Evolutionary conservation across 139 green algal species (phyloP), one percentile per base, ranked within the genome.

Genomic region (Mesostigma viride): DNA sequence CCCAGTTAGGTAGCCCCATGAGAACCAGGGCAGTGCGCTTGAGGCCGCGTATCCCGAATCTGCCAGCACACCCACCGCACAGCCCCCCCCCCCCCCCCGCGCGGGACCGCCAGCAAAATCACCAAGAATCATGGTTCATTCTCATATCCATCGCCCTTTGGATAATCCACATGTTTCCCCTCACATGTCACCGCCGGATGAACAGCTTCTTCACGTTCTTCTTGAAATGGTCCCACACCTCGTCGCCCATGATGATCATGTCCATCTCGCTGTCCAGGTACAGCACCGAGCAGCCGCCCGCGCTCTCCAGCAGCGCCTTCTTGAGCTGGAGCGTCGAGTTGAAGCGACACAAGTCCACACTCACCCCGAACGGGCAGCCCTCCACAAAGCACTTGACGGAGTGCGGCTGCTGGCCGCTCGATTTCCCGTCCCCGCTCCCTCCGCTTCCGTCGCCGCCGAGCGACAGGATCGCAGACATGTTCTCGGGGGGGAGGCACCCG

Each of bases 321-420:
- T 65, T 31, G 4, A 76, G 47, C 58, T 76, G 33, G 22, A 71
- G 46, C 32, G 69, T 76, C 17, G 36, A 66, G 26, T 76, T 67
- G 31, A 71, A 76, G 14, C 62, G 35, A 3, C 24, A 66, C 40
- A 76, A 34, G 27, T 76, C 62, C 30, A 76, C 62, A n/a, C 44
- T 65, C 33, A 76, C 69, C 11, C 69, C 69, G 32, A 71, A 70
- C 30, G 69, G 69, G 3, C 61, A 71, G 27, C 62, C 69, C n/a
- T 76, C 61, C 26, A 76, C 69, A 34, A 76, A 76, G 31, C 69
- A 76, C 61, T 76, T 76, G 27, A 76, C 69, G 30, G 34, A 47
- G 27, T 65, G 45, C 5, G 28, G 27, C 69, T 71, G 27, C 33
- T 35, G 27, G 17, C 32, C 62, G 27, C 59, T 58, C 3, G 14